Evolutionary conservation across 306 rosid species (phyloP), one percentile per base, ranked within the genome.

Genomic region (Begonia fuchsioides): DNA sequence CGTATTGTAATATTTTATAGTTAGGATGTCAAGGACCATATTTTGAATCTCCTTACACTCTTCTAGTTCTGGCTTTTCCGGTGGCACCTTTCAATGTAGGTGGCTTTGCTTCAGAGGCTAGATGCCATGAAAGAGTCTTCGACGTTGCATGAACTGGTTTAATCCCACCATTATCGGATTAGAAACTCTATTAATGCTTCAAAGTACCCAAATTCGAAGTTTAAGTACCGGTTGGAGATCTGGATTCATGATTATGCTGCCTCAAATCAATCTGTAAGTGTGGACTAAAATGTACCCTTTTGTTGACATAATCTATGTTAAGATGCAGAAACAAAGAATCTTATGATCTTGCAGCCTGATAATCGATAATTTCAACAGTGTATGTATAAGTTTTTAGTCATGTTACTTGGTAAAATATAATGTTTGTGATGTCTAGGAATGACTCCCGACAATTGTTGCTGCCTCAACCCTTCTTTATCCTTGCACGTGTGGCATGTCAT

Each of bases 401-500:
- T 26, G 0, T 26, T 75, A 73, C 92, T 77, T 57, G 72, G 82
- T 67, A 88, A 64, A 72, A 72, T 69, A 62, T 88, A 88, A 73
- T 88, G 97, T 77, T 90, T 78, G 75, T 84, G 95, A 72, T 90
- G 95, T 44, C 95, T 70, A 9, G 97, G 93, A 57, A 76, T 71
- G 63, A 81, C 44, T 62, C 92, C 75, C 76, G 81, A 66, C 66
- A 84, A 55, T 59, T 84, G 81, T 61, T 90, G 95, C 71, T 90
- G 87, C 77, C 97, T 72, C 17, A 83, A 54, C 59, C 93, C 97
- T 71, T 90, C 97, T 72, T 79, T 79, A 39, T 79, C 80, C 35
- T 63, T 74, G 63, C 76, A 90, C 9, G 59, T 71, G 72, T 58
- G 74, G 68, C 95, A 90, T 18, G 87, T 90, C 62, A 63, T 73